Percentiles rank a stretch among this genome's conserved stretches.
Conservation (phyloP, 1,139 yeast genomes). For the Diutina rugosa region DNA sequence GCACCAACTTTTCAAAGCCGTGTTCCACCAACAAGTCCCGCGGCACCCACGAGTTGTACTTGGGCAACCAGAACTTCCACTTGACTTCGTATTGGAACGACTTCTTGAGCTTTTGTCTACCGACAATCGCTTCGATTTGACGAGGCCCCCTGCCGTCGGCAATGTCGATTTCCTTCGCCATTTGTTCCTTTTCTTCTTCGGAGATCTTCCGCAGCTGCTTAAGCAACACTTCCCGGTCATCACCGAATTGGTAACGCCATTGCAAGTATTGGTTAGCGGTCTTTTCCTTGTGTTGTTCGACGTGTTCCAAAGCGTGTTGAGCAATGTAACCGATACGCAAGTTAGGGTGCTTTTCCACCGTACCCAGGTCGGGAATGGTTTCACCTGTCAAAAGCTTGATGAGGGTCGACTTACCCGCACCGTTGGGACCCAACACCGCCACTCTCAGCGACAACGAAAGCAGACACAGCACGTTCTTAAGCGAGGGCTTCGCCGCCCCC, state of each 20-base stretch:
- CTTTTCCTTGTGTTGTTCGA: slow-evolving; percentile 92
- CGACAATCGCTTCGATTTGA: slow-evolving; percentile 84
- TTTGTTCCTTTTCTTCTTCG: slow-evolving; percentile 68
- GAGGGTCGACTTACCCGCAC: slow-evolving; percentile 96
- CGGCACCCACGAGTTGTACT: slow-evolving; percentile 87
- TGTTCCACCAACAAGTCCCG: slow-evolving; percentile 66
- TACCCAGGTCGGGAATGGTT: slow-evolving; percentile 72
- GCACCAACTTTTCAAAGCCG: slow-evolving; percentile 82
- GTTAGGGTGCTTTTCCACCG: slow-evolving; percentile 95
- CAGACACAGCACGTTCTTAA: slow-evolving; percentile 70
- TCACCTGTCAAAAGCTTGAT: slow-evolving; percentile 91
- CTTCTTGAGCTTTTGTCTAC: slow-evolving; percentile 93
- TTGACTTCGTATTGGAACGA: slow-evolving; percentile 93
- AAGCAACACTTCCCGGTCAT: slow-evolving; percentile 89
- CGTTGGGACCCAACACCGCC: slow-evolving; percentile 94
- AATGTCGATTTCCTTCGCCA: slow-evolving; percentile 67
- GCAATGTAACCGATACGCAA: slow-evolving; percentile 97
- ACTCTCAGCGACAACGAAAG: slow-evolving; percentile 88
- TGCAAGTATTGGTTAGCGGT: slow-evolving; percentile 96
- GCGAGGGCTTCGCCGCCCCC: slow-evolving; percentile 76
- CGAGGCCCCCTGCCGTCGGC: slow-evolving; percentile 87
- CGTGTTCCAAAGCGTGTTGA: slow-evolving; percentile 96
- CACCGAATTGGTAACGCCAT: slow-evolving; percentile 97
- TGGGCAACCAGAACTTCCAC: slow-evolving; percentile 91
- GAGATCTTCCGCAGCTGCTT: slow-evolving; percentile 87